Percentiles rank a stretch among this genome's conserved stretches.
These are phyloP conservation scores for Scheffersomyces insectosa DNA, from an alignment of 1,139 yeast species.

Conservation along the genomic window DNA sequence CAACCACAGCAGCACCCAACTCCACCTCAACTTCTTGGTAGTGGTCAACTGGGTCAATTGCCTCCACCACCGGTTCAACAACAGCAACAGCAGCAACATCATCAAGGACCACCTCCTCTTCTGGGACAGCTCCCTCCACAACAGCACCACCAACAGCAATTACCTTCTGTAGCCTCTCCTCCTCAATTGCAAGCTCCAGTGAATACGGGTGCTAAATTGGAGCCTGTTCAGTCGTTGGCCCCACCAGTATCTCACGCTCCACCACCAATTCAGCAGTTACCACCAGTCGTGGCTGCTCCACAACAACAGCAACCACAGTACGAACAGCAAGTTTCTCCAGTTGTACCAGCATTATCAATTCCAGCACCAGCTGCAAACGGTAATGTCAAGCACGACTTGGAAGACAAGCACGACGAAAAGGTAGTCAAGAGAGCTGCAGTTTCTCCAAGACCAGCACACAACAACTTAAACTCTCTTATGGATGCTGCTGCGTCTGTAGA, in stretches of 20 bases:
- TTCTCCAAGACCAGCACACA: slow-evolving; percentile 14
- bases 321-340: slow-evolving; percentile 6
- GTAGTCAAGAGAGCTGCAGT: slow-evolving; percentile 19
- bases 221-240: slow-evolving; percentile 2
- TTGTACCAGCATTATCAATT: slow-evolving; percentile 4
- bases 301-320: slow-evolving; percentile 11
- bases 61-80: slow-evolving; percentile 18
- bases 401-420: slow-evolving; percentile 32
- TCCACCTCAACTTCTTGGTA: slow-evolving; percentile 14
- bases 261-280: slow-evolving; percentile 9
- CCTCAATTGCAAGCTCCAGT: neutral
- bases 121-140: slow-evolving; percentile 21
- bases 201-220: too few relatives aligned
- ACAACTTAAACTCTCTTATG: slow-evolving; percentile 29
- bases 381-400: slow-evolving; percentile 38
- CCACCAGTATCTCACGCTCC: slow-evolving; percentile 10
- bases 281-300: slow-evolving; percentile 6
- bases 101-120: slow-evolving; percentile 5
- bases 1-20: slow-evolving; percentile 12
- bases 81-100: slow-evolving; percentile 13
- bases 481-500: slow-evolving; percentile 27
- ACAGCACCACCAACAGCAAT: slow-evolving; percentile 10
- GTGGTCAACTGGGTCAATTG: slow-evolving; percentile 11
- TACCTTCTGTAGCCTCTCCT: slow-evolving; percentile 8
- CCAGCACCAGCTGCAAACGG: slow-evolving; percentile 1